Base-by-base conservation (phyloP, 1,284 basidiomycete species). In the Ceratorhiza oryzae-sativae region DNA sequence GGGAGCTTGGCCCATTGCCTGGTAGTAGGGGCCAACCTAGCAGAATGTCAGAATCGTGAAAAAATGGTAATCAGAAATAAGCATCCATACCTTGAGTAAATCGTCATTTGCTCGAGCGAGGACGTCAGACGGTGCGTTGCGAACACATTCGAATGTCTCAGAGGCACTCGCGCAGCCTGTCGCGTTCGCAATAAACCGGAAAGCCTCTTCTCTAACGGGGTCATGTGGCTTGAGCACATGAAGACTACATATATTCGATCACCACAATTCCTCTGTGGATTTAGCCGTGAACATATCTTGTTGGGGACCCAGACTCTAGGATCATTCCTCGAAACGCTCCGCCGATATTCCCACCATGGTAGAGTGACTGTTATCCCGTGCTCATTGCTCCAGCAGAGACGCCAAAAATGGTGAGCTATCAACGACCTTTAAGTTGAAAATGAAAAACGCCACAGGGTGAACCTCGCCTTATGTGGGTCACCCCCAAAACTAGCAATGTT, bases 401-500 rank as follows among this genome's bases (percentile, higher is more conserved):
- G 18, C 79, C 79, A 67, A 58, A 51, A 13, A 74, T 71, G n/a
- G 70, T 74, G 23, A 75, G 74, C 72, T 73, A 48, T 6, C 13
- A n/a, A 6, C 18, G n/a, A 15, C 6, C 27, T 55, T 18, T 13
- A 5, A n/a, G 12, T 20, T 3, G 25, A 23, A 12, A 23, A 45
- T 1, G 23, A 27, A 30, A 23, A 13, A 9, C 12, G 10, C n/a
- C 3, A n/a, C n/a, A 27, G 58, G 13, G 45, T 34, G 48, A 8
- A 75, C 80, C 75, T 81, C 80, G 39, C 73, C 70, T n/a, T n/a
- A n/a, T n/a, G n/a, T 5, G 77, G 76, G 74, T 85, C 80, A 25
- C 85, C 85, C 1, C 84, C 84, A 72, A 84, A 85, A 2, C 77
- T 76, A 34, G 75, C 75, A 59, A 85, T 83, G 73, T 85, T 80